Conservation (phyloP, 805 yeast genomes). For the Debaryomyces maramus region DNA sequence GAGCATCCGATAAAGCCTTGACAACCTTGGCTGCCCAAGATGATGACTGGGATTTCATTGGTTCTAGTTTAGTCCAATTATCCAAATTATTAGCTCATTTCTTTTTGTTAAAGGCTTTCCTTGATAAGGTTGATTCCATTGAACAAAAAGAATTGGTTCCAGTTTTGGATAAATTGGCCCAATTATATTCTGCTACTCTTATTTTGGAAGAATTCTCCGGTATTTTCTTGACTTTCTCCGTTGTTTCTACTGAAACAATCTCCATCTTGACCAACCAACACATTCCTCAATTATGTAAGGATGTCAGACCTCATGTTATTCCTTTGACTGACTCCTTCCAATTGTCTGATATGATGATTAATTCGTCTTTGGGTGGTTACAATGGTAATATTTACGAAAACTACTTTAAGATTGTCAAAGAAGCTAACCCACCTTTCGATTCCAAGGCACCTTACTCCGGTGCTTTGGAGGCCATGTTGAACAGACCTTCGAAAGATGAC, state of each 20-base stretch:
- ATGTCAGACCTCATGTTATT: slow-evolving; percentile 60
- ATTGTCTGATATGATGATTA: slow-evolving; percentile 72
- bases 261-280: slow-evolving; percentile 11
- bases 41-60: slow-evolving; percentile 47
- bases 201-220: slow-evolving; percentile 70
- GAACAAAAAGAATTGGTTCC: slow-evolving; percentile 41
- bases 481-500: slow-evolving; percentile 25
- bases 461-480: slow-evolving; percentile 30
- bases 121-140: slow-evolving; percentile 34
- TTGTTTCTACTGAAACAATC: slow-evolving; percentile 45
- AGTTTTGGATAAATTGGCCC: slow-evolving; percentile 54
- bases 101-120: slow-evolving; percentile 41
- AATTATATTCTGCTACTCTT: slow-evolving; percentile 42
- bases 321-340: slow-evolving; percentile 80
- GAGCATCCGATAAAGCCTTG: slow-evolving; percentile 35
- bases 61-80: slow-evolving; percentile 43
- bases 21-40: slow-evolving; percentile 31
- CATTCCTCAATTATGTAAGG: slow-evolving; percentile 29
- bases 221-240: slow-evolving; percentile 63
- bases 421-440: slow-evolving; percentile 46
- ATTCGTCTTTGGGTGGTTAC: slow-evolving; percentile 74
- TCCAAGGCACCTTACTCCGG: slow-evolving; percentile 60
- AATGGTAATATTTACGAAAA: slow-evolving; percentile 81
- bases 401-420: slow-evolving; percentile 58
- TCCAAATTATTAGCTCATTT: slow-evolving; percentile 49